A percentile compares a stretch with the other conserved stretches of the same genome.
phyloP scores from a whole-genome alignment of 139 green algal genomes.

The Micractinium conductrix region DNA sequence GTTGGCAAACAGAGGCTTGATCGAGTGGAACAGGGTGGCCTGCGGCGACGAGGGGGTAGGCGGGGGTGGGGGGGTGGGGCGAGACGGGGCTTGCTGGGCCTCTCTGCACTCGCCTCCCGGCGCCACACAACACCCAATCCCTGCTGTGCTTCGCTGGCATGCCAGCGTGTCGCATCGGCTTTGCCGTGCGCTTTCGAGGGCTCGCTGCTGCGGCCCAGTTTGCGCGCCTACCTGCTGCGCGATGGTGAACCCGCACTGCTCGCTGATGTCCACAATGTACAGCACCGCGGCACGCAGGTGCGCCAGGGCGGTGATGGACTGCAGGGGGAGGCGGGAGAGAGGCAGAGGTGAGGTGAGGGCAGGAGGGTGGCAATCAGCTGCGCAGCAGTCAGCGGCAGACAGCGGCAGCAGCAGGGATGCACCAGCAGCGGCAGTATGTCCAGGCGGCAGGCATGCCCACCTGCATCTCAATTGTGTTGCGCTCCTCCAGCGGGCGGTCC shows the following conservation, averaged over 20 bases:
- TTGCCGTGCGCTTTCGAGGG: no score
- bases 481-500: slow-evolving; percentile 97
- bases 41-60: slow-evolving; percentile 70
- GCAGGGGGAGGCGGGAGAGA: slow-evolving; percentile 10
- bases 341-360: not conserved
- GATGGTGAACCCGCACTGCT: slow-evolving; percentile 96
- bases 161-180: no score
- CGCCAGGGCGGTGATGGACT: slow-evolving; percentile 97
- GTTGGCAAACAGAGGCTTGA: slow-evolving; percentile 99
- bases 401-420: not conserved
- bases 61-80: not conserved
- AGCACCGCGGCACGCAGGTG: slow-evolving; percentile 96
- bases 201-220: no score
- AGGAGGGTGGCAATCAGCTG: not conserved
- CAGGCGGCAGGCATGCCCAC: not conserved
- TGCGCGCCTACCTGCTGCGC: slow-evolving; percentile 23
- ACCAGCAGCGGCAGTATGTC: not conserved
- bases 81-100: not conserved
- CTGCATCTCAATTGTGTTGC: slow-evolving; percentile 99
- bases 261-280: slow-evolving; percentile 96
- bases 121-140: no score
- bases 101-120: no score
- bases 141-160: no score
- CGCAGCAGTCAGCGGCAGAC: not conserved
- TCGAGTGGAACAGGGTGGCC: slow-evolving; percentile 95